Evolutionary conservation across 192 early-diverging fungal genomes (phyloP).

Genomic region (Backusella morwellensis): DNA sequence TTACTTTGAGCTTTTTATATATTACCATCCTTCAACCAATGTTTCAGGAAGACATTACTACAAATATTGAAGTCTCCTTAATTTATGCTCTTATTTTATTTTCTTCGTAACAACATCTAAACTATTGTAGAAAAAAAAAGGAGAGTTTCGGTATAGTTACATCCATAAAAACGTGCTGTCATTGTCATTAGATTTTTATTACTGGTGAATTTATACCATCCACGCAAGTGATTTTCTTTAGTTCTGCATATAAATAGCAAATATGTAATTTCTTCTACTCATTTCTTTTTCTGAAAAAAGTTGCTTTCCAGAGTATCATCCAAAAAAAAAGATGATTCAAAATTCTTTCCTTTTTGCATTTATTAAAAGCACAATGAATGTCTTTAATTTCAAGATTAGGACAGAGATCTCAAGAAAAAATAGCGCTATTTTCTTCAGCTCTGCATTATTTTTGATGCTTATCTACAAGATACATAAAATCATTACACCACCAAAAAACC

Average conservation of each 20-base stretch:
- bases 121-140: background rate
- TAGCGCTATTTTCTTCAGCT: background rate
- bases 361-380: background rate
- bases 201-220: no score
- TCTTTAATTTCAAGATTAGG: background rate
- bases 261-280: background rate
- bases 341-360: background rate
- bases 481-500: background rate
- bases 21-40: no score
- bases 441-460: background rate
- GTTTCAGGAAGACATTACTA: background rate
- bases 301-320: background rate
- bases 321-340: background rate
- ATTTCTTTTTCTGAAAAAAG: background rate
- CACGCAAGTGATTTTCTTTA: background rate
- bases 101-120: background rate
- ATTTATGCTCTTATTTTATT: background rate
- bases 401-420: background rate
- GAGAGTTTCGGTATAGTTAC: no score
- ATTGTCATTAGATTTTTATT: background rate
- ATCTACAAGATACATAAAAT: background rate
- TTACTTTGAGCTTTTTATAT: no score
- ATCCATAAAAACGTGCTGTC: no score
- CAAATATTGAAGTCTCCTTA: background rate
- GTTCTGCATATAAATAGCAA: background rate